phyloP scores from a whole-genome alignment of 2,329 filamentous ascomycete genomes.

The Penicillium aurantiogriseum region DNA sequence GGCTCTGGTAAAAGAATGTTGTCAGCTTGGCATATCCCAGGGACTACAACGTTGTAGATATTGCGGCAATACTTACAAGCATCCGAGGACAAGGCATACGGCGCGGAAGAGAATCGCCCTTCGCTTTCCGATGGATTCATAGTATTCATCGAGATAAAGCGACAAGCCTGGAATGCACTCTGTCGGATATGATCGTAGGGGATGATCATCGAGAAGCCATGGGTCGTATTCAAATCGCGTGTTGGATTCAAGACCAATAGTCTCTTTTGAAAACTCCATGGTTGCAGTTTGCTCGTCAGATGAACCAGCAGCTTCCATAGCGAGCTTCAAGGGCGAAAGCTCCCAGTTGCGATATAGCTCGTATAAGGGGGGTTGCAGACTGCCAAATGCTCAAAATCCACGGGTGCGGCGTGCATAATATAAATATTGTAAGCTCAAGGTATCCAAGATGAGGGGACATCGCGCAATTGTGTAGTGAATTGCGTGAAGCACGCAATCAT shows the following conservation, averaged over 20 bases:
- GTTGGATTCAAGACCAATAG: constrained; percentile 3
- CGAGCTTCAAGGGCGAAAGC: neutral
- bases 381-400: neutral
- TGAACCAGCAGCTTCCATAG: constrained; percentile 5
- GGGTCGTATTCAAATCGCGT: constrained; percentile 23
- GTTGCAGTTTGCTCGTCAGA: neutral
- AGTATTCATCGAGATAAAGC: constrained; percentile 12
- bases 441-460: constrained; percentile 10
- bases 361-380: neutral
- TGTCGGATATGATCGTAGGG: constrained; percentile 33
- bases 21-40: neutral
- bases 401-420: neutral
- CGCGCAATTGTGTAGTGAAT: constrained; percentile 18
- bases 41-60: neutral
- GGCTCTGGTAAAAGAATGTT: constrained; percentile 7
- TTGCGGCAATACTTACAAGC: constrained; percentile 11
- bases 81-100: constrained; percentile 27
- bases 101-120: constrained; percentile 23
- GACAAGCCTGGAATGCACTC: constrained; percentile 31
- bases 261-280: neutral
- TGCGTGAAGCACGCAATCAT: constrained; percentile 22
- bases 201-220: constrained; percentile 36
- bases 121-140: constrained; percentile 17
- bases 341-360: neutral
- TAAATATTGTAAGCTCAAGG: neutral